Evolutionary conservation across 768 basidiomycete species (phyloP).

Genomic region (Kwoniella mangroviensis): DNA sequence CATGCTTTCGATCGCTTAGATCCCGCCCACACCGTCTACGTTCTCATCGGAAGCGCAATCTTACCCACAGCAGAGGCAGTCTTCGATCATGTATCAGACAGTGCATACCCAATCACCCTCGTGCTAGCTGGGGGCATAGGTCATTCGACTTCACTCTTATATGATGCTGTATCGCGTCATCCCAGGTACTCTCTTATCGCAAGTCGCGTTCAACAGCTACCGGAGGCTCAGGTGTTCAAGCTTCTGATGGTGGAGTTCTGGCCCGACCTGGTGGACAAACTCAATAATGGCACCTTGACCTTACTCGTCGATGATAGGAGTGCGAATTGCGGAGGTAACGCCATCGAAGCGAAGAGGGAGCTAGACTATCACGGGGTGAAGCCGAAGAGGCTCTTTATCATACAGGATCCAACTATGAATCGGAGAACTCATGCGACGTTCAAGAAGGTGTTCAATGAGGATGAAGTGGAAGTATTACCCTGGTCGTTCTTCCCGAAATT

Average conservation of each 20-base stretch:
- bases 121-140: slow-evolving; percentile 26
- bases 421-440: slow-evolving; percentile 25
- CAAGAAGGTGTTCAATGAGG: slow-evolving; percentile 7
- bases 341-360: slow-evolving; percentile 1
- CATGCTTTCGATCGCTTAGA: slow-evolving; percentile 2
- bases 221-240: slow-evolving; percentile 16
- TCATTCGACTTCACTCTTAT: slow-evolving; percentile 24
- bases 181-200: slow-evolving; percentile 7
- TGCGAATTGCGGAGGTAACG: slow-evolving; percentile 30
- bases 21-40: slow-evolving; percentile 7
- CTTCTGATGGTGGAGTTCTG: slow-evolving; percentile 12
- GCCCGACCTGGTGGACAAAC: background rate
- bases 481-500: slow-evolving; percentile 11
- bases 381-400: slow-evolving; percentile 13
- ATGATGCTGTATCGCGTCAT: slow-evolving; percentile 22
- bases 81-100: slow-evolving; percentile 10
- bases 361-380: slow-evolving; percentile 6
- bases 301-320: slow-evolving; percentile 25
- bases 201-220: background rate
- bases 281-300: slow-evolving; percentile 2
- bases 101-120: slow-evolving; percentile 6
- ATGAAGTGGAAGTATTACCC: background rate
- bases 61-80: slow-evolving; percentile 8
- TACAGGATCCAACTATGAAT: slow-evolving; percentile 32
- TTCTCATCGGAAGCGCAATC: slow-evolving; percentile 20